Evolutionary conservation across 2,329 filamentous ascomycete species (phyloP).

Genomic region (Monosporascus sp.): DNA sequence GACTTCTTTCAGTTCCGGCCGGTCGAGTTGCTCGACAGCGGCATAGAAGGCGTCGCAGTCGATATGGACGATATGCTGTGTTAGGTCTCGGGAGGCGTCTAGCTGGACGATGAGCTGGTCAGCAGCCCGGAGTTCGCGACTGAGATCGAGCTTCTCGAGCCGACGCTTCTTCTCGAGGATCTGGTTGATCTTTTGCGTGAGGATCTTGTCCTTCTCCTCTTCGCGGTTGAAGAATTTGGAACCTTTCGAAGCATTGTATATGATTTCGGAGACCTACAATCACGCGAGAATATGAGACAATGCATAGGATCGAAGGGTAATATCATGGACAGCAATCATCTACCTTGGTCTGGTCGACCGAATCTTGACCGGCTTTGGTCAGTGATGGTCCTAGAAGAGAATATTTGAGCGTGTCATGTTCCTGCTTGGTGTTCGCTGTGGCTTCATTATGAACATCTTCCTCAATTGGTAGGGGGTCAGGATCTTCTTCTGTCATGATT

Average conservation of each 20-base stretch:
- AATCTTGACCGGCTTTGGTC: slow-evolving; percentile 88
- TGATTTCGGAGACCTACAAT: slow-evolving; percentile 78
- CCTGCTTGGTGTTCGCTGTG: not conserved
- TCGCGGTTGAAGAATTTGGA: slow-evolving; percentile 96
- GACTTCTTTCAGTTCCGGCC: slow-evolving; percentile 76
- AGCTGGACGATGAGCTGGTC: slow-evolving; percentile 78
- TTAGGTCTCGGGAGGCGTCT: slow-evolving; percentile 72
- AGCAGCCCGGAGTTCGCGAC: slow-evolving; percentile 65
- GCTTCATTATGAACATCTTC: too few relatives aligned
- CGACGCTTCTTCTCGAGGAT: slow-evolving; percentile 71
- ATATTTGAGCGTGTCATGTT: slow-evolving; percentile 71
- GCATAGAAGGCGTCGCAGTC: slow-evolving; percentile 99
- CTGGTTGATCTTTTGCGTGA: slow-evolving; percentile 79
- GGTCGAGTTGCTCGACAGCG: slow-evolving; percentile 79
- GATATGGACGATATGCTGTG: slow-evolving; percentile 81
- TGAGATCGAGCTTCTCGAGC: slow-evolving; percentile 71
- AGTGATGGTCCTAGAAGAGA: slow-evolving; percentile 83
- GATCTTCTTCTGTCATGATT: too few relatives aligned
- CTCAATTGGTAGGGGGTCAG: too few relatives aligned
- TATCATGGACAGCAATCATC: slow-evolving; percentile 3
- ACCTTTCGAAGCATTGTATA: slow-evolving; percentile 93
- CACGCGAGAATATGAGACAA: too few relatives aligned
- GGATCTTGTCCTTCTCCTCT: slow-evolving; percentile 70
- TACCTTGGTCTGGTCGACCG: slow-evolving; percentile 86
- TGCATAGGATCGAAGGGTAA: not conserved